phyloP scores from a whole-genome alignment of 2,329 filamentous ascomycete genomes.

The Colletotrichum lupini region DNA sequence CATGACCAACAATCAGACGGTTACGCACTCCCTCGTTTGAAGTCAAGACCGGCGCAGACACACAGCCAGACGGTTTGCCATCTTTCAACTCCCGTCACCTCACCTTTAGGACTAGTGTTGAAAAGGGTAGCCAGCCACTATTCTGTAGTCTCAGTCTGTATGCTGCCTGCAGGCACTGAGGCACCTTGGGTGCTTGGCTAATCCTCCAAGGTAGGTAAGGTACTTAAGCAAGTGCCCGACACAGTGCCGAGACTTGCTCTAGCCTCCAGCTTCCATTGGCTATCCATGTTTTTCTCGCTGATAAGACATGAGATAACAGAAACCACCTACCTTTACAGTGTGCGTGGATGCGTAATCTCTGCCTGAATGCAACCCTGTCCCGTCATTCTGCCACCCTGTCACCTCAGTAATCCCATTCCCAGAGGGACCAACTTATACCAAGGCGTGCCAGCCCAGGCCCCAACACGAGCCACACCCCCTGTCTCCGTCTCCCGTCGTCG shows the following conservation, averaged over 20 bases:
- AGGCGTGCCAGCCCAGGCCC: neutral
- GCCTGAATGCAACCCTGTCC: neutral
- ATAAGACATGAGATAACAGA: neutral
- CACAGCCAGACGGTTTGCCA: neutral
- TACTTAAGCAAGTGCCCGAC: neutral
- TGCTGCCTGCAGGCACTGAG: neutral
- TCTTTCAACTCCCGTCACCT: neutral
- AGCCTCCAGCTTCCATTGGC: neutral
- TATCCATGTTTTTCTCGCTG: neutral
- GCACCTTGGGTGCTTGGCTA: too few relatives aligned
- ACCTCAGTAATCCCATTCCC: slow-evolving; percentile 8
- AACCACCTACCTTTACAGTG: neutral
- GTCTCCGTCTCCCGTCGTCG: neutral
- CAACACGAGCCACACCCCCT: slow-evolving; percentile 1
- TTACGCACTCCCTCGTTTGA: slow-evolving; percentile 18
- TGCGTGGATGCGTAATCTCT: neutral
- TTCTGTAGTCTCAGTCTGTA: too few relatives aligned
- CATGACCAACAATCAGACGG: slow-evolving; percentile 5
- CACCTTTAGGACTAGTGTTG: neutral
- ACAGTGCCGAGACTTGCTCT: neutral
- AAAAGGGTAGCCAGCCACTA: neutral
- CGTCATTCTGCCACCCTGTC: neutral
- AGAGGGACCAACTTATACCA: too few relatives aligned
- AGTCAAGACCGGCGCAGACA: neutral
- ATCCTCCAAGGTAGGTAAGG: neutral